Conservation (phyloP, 1,284 basidiomycete genomes). For the Ustilago nuda region DNA sequence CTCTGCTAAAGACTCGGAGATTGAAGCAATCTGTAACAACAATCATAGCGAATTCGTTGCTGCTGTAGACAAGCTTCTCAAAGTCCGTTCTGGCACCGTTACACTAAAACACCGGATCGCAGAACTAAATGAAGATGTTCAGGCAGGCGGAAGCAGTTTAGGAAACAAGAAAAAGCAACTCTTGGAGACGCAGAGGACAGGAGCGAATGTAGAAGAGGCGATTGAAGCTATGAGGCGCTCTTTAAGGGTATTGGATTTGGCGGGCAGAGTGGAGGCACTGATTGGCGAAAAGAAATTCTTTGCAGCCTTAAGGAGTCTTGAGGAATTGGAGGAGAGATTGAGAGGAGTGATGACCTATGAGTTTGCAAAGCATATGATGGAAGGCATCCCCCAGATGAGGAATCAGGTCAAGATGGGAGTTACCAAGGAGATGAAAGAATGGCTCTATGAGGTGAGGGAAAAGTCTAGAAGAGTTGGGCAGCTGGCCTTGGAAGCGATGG, state of each 20-base stretch:
- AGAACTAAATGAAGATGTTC: slow-evolving; percentile 75
- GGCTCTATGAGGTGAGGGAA: slow-evolving; percentile 94
- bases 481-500: slow-evolving; percentile 91
- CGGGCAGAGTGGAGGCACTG: slow-evolving; percentile 93
- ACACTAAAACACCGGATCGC: slow-evolving; percentile 73
- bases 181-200: slow-evolving; percentile 89
- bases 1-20: slow-evolving; percentile 92
- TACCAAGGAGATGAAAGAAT: slow-evolving; percentile 93
- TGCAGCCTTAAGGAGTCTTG: slow-evolving; percentile 78
- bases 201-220: slow-evolving; percentile 91
- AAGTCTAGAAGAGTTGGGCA: slow-evolving; percentile 86
- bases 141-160: slow-evolving; percentile 61
- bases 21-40: slow-evolving; percentile 91
- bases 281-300: slow-evolving; percentile 91
- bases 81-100: slow-evolving; percentile 81
- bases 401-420: slow-evolving; percentile 91
- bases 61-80: slow-evolving; percentile 93
- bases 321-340: slow-evolving; percentile 82
- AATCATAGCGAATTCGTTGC: slow-evolving; percentile 98
- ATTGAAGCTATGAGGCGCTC: slow-evolving; percentile 94
- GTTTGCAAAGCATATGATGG: slow-evolving; percentile 89
- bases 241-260: slow-evolving; percentile 89
- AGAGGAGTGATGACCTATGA: slow-evolving; percentile 86
- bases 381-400: slow-evolving; percentile 89
- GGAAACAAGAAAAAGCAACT: slow-evolving; percentile 61